Percentiles rank a stretch among this genome's conserved stretches.
Conservation (phyloP, 2,329 filamentous ascomycete genomes). For the Knufia petricola region DNA sequence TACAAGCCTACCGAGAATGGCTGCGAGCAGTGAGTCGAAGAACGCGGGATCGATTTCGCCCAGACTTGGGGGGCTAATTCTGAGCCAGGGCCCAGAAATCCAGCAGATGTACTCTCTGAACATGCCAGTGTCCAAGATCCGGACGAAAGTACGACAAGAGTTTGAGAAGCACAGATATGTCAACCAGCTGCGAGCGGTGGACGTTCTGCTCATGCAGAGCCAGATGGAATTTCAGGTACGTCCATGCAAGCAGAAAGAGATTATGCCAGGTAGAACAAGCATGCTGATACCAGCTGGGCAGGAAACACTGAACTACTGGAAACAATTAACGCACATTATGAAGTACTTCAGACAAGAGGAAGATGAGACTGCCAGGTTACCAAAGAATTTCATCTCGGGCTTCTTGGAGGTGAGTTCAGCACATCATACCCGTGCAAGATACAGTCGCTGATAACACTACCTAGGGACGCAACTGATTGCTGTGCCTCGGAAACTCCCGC, state of each 20-base stretch:
- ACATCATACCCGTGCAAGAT: conserved; percentile 13
- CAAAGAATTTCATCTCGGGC: conserved; percentile 81
- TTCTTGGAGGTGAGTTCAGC: conserved; percentile 75
- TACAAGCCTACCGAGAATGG: conserved; percentile 90
- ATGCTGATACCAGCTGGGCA: conserved; percentile 30
- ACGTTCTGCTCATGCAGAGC: conserved; percentile 83
- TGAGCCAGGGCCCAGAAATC: conserved; percentile 74
- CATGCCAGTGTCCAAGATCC: conserved; percentile 74
- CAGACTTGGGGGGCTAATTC: conserved; percentile 13
- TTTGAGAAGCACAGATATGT: conserved; percentile 94
- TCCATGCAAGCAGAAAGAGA: not conserved
- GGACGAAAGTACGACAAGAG: conserved; percentile 90
- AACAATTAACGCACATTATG: conserved; percentile 90
- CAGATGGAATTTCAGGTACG: conserved; percentile 86
- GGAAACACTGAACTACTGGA: conserved; percentile 99
- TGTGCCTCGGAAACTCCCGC: not conserved
- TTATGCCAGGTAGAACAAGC: not conserved
- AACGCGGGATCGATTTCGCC: conserved; percentile 10
- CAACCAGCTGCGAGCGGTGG: conserved; percentile 75
- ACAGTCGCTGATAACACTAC: not conserved
- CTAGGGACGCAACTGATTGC: conserved; percentile 9
- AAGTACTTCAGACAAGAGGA: conserved; percentile 91
- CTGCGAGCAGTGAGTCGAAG: conserved; percentile 71
- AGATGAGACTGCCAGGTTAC: conserved; percentile 65
- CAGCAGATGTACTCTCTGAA: conserved; percentile 95